Conservation (phyloP, 257 asterid species). For the Asclepias syriaca region DNA sequence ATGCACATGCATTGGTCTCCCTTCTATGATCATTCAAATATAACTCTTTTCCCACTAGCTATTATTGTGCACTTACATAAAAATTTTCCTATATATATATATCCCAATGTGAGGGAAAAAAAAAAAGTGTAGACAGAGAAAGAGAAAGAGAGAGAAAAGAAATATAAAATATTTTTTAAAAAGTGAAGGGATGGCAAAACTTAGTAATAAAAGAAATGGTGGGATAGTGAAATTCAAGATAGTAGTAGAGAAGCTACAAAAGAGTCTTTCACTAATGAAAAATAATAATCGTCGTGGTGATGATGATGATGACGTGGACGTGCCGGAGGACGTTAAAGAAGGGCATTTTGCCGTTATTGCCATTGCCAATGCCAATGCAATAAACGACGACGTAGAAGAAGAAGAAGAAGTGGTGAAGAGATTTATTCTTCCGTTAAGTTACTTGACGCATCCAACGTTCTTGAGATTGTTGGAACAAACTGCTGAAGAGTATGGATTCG, state of each 20-base stretch:
- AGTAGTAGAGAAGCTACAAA: constrained; percentile 49
- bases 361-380: too few species aligned
- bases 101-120: not conserved
- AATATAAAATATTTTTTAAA: not conserved
- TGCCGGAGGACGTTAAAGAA: constrained; percentile 53
- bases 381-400: constrained; percentile 9
- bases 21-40: not conserved
- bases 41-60: too few species aligned
- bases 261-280: constrained; percentile 30
- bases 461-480: constrained; percentile 35
- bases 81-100: constrained; percentile 12
- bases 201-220: constrained; percentile 12
- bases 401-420: constrained; percentile 9
- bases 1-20: constrained; percentile 54
- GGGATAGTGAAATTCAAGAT: too few species aligned
- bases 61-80: too few species aligned
- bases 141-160: not conserved
- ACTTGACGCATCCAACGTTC: constrained; percentile 30
- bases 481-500: constrained; percentile 46
- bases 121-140: constrained; percentile 1
- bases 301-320: constrained; percentile 9
- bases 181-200: constrained; percentile 17
- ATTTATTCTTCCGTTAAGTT: constrained; percentile 32
- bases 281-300: constrained; percentile 9
- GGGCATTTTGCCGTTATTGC: constrained; percentile 46